Conservation (phyloP, 2,329 filamentous ascomycete genomes). For the Penicillium nordicum region DNA sequence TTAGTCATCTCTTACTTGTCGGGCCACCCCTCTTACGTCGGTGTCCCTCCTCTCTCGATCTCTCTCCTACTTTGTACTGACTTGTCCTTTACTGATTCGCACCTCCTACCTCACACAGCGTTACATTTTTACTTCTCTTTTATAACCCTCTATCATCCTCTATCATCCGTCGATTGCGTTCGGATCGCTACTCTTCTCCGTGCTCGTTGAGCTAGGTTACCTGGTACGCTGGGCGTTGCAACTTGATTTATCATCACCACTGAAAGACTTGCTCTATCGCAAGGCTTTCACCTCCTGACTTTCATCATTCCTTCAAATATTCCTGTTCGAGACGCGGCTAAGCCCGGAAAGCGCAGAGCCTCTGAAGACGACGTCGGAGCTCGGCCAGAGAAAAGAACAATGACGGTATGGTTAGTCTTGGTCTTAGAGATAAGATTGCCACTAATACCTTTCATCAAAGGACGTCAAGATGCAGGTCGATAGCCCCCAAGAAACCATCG, state of each 20-base stretch:
- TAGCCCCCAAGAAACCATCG: slow-evolving; percentile 54
- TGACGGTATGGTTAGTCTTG: slow-evolving; percentile 43
- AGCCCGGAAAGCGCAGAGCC: slow-evolving; percentile 53
- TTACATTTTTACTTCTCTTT: slow-evolving; percentile 7
- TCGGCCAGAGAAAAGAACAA: slow-evolving; percentile 52
- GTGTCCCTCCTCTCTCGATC: slow-evolving; percentile 15
- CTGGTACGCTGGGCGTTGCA: slow-evolving; percentile 30
- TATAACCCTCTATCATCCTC: neutral
- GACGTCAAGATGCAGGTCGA: slow-evolving; percentile 62
- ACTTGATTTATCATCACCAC: slow-evolving; percentile 24
- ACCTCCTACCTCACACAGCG: slow-evolving; percentile 4
- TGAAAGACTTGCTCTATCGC: slow-evolving; percentile 44
- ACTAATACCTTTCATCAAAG: slow-evolving; percentile 28
- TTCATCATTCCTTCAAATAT: slow-evolving; percentile 45
- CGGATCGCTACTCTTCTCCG: slow-evolving; percentile 8
- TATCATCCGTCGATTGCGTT: slow-evolving; percentile 8
- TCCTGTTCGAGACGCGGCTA: slow-evolving; percentile 44
- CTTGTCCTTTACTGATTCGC: slow-evolving; percentile 16
- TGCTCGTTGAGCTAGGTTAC: slow-evolving; percentile 21
- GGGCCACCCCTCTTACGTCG: slow-evolving; percentile 27
- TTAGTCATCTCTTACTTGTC: slow-evolving; percentile 19
- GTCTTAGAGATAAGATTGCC: slow-evolving; percentile 3
- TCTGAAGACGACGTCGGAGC: slow-evolving; percentile 46
- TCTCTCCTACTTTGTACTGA: slow-evolving; percentile 7
- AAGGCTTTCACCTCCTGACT: slow-evolving; percentile 39